Evolutionary conservation across 2,329 filamentous ascomycete species (phyloP).

Genomic region (Decorospora gaudefroyi): DNA sequence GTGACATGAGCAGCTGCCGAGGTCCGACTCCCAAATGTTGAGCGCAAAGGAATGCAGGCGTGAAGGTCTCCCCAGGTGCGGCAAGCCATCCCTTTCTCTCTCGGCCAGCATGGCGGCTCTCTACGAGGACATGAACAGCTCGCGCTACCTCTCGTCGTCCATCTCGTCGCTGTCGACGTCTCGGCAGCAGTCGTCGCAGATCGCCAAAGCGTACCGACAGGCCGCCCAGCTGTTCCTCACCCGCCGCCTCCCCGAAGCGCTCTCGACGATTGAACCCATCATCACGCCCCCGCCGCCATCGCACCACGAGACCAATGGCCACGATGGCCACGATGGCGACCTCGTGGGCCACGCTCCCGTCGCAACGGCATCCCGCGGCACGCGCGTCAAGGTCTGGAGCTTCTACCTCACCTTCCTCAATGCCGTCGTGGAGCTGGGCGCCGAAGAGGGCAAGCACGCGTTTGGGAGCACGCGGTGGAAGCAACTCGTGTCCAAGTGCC

Average conservation of each 20-base stretch:
- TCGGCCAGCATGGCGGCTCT: conserved; percentile 51
- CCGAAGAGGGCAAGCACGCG: conserved; percentile 84
- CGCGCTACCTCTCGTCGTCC: conserved; percentile 67
- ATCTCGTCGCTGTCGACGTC: conserved; percentile 71
- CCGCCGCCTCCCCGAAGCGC: conserved; percentile 85
- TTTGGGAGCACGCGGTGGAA: conserved; percentile 90
- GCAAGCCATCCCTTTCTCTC: conserved; percentile 10
- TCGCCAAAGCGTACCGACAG: conserved; percentile 92
- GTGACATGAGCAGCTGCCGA: conserved; percentile 21
- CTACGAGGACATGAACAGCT: conserved; percentile 57
- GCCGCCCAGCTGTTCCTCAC: conserved; percentile 93
- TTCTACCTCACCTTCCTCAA: conserved; percentile 93
- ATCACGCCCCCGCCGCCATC: conserved; percentile 64
- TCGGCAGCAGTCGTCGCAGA: conserved; percentile 68
- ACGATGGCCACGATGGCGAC: conserved; percentile 28
- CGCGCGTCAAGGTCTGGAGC: conserved; percentile 94
- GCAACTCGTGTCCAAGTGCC: conserved; percentile 76
- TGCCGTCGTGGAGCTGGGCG: conserved; percentile 83
- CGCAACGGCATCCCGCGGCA: conserved; percentile 76
- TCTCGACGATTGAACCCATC: conserved; percentile 81
- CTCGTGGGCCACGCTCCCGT: conserved; percentile 65
- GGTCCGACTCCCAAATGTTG: conserved; percentile 28
- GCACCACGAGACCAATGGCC: conserved; percentile 32
- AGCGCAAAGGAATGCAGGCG: conserved; percentile 22
- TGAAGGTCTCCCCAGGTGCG: too few relatives aligned